phyloP scores from a whole-genome alignment of 2,329 filamentous ascomycete genomes.

The Paecilomyces fulvus region DNA sequence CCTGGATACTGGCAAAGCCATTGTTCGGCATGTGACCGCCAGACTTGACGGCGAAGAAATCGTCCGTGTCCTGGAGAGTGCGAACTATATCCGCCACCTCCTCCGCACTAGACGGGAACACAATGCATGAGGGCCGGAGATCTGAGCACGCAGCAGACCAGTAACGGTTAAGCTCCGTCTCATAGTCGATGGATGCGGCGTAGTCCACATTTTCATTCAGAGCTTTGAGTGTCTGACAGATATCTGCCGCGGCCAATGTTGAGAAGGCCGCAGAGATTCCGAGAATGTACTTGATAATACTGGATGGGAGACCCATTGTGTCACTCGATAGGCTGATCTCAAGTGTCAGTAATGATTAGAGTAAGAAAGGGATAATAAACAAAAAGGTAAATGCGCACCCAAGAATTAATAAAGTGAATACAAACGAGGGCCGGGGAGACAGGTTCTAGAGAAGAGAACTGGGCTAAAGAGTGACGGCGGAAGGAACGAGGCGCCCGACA shows the following conservation, averaged over 20 bases:
- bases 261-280: constrained; percentile 10
- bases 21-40: constrained; percentile 43
- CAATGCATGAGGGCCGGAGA: constrained; percentile 39
- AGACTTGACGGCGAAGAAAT: constrained; percentile 47
- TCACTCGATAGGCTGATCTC: constrained; percentile 26
- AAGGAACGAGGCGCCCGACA: not conserved
- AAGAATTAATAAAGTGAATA: not conserved
- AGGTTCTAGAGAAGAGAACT: not conserved
- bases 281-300: not conserved
- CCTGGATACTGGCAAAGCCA: constrained; percentile 38
- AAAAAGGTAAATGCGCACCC: not conserved
- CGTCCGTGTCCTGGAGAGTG: constrained; percentile 39
- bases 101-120: constrained; percentile 39
- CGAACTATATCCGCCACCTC: constrained; percentile 48
- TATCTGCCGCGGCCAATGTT: constrained; percentile 20
- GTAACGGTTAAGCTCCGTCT: constrained; percentile 33
- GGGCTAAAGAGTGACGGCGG: not conserved
- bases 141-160: constrained; percentile 39
- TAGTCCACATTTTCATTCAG: constrained; percentile 26
- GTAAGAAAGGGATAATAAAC: not conserved
- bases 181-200: constrained; percentile 26
- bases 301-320: not conserved
- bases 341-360: constrained; percentile 42
- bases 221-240: constrained; percentile 31
- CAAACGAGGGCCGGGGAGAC: not conserved